A percentile compares a stretch with the other conserved stretches of the same genome.
Evolutionary conservation across 1,284 basidiomycete species (phyloP).

Genomic region (Naganishia cerealis): DNA sequence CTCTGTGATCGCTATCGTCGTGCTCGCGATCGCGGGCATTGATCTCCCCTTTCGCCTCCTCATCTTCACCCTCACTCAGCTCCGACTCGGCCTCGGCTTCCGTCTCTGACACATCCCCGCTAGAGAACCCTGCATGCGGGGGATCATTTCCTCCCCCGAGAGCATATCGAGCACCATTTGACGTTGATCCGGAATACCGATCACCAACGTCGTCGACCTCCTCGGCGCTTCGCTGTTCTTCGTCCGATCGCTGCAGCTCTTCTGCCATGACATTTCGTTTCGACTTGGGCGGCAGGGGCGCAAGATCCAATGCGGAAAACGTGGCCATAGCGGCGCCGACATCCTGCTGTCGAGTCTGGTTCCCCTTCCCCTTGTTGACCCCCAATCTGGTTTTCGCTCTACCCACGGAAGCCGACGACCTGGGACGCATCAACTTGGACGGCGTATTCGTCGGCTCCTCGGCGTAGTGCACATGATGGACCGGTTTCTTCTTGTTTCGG

Average conservation of each 20-base stretch:
- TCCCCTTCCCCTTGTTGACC: not conserved
- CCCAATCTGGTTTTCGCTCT: slow-evolving; percentile 4
- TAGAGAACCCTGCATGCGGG: not conserved
- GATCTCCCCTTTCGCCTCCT: not conserved
- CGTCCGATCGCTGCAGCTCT: not conserved
- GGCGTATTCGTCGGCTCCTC: slow-evolving; percentile 1
- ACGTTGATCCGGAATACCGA: too few relatives aligned
- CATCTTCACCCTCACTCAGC: not conserved
- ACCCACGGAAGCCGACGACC: not conserved
- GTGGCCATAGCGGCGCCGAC: slow-evolving; percentile 10
- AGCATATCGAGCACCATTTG: not conserved
- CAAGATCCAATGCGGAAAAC: slow-evolving; percentile 29
- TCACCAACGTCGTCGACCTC: not conserved
- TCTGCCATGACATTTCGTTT: not conserved
- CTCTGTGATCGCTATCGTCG: not conserved
- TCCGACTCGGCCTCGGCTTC: slow-evolving; percentile 18
- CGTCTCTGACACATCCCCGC: slow-evolving; percentile 13
- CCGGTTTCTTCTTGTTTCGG: slow-evolving; percentile 2
- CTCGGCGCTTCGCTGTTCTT: not conserved
- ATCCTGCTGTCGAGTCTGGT: slow-evolving; percentile 4
- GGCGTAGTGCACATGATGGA: not conserved
- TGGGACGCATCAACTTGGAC: slow-evolving; percentile 9
- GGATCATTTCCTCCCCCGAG: not conserved
- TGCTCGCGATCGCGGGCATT: too few relatives aligned
- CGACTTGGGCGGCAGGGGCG: slow-evolving; percentile 26